Percentiles rank a stretch among this genome's conserved stretches.
Evolutionary conservation across 345 rosid species (phyloP).

Genomic region (Pelargonium nanum): DNA sequence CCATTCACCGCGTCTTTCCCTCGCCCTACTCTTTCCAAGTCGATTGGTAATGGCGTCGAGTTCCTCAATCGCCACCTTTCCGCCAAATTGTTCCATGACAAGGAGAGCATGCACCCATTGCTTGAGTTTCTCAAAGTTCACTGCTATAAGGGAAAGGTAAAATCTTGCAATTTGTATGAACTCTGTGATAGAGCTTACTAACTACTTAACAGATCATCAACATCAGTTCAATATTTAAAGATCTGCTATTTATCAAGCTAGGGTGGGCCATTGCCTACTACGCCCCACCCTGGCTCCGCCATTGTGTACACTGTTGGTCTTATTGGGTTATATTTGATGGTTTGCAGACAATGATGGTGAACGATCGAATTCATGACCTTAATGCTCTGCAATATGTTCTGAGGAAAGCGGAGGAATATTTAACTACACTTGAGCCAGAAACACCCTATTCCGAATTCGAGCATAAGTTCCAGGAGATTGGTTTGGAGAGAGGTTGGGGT

Average conservation of each 20-base stretch:
- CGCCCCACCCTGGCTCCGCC: too few species aligned
- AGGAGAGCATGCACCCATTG: constrained; percentile 43
- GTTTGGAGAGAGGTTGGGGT: constrained; percentile 95
- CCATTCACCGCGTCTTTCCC: constrained; percentile 86
- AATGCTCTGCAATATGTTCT: constrained; percentile 53
- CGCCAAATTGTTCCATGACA: constrained; percentile 44
- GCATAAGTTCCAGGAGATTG: constrained; percentile 79
- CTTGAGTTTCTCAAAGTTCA: constrained; percentile 43
- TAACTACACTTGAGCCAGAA: constrained; percentile 32
- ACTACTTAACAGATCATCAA: too few species aligned
- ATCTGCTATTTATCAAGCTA: too few species aligned
- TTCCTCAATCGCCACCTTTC: constrained; percentile 94
- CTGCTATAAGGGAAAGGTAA: constrained; percentile 46
- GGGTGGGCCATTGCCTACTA: too few species aligned
- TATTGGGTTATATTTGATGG: background rate
- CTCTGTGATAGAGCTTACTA: too few species aligned
- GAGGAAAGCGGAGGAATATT: constrained; percentile 87
- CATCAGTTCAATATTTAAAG: too few species aligned
- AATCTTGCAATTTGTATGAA: background rate
- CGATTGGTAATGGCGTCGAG: constrained; percentile 91
- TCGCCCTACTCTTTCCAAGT: constrained; percentile 79
- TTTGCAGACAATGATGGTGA: constrained; percentile 77
- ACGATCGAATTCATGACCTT: constrained; percentile 56
- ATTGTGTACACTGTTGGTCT: background rate
- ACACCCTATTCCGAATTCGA: constrained; percentile 57